Evolutionary conservation across 2,329 filamentous ascomycete species (phyloP), one percentile per base, ranked within the genome.

Genomic region (Piedraia hortae): DNA sequence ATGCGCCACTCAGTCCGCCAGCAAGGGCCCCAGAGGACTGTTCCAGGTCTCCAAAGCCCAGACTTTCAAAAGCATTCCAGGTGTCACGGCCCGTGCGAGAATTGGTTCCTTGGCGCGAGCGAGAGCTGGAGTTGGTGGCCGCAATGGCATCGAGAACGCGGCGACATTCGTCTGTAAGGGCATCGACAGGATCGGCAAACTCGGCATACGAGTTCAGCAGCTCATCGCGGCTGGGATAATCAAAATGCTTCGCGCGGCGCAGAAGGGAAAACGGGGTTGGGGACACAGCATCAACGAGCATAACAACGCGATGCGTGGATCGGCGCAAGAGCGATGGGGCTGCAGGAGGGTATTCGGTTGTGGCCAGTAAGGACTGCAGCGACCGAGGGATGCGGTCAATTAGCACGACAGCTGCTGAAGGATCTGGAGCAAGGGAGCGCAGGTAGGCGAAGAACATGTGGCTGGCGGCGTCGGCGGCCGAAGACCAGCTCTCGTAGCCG

Each of bases 391-490:
- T 59, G 31, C 70, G 61, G 0, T 80, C 73, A 28, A 93, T 89
- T 20, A 73, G 73, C 30, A 64, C 73, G 23, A 70, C 53, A 14
- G 63, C 61, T 30, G 67, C 59, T 15, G 57, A 42, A 8, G 56
- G 61, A 30, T 82, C 70, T n/a, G 85, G 82, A 2, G 77, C 66
- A 20, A 90, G 51, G 1, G 80, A 91, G 35, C 85, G 64, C 21
- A 97, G 62, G 43, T 93, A 97, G 25, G 85, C 85, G 42, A 97
- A 97, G 55, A 97, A 97, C 24, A 97, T 53, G 51, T 97, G 85
- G 38, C 80, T 90, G 10, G 82, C 78, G 24, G 85, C 85, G 54
- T 93, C 78, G 27, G 85, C 85, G 28, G 82, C 80, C 71, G 53
- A 67, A 34, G 69, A 54, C 80, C 85, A 97, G 19, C 64, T 63